Percentiles rank a stretch among this genome's conserved stretches.
Conservation (phyloP, 306 rosid genomes). For the Trifolium repens region DNA sequence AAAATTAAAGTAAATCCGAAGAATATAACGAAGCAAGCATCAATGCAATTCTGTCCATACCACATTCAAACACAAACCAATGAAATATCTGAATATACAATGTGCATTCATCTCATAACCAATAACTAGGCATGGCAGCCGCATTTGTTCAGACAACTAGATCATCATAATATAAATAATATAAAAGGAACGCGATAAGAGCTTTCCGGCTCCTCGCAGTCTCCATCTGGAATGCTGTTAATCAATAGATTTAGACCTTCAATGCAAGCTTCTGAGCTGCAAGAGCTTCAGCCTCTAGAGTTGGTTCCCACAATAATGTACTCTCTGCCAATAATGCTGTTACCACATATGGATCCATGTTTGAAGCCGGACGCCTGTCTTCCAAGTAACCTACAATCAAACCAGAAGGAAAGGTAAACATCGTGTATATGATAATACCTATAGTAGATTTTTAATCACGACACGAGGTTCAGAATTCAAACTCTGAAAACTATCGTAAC, state of each 20-base stretch:
- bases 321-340: conserved; percentile 83
- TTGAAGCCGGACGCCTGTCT: conserved; percentile 98
- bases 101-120: conserved; percentile 45
- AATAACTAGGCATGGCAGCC: conserved; percentile 45
- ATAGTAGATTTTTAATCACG: neutral
- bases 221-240: conserved; percentile 39
- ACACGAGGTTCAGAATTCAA: neutral
- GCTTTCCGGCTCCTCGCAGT: conserved; percentile 30
- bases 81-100: conserved; percentile 44
- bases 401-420: conserved; percentile 3
- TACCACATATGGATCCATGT: conserved; percentile 98
- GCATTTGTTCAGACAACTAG: conserved; percentile 55
- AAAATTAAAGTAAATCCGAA: neutral
- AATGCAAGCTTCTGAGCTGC: conserved; percentile 90
- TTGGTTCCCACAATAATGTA: conserved; percentile 88
- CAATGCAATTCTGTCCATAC: conserved; percentile 39
- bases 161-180: conserved; percentile 52
- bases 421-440: neutral
- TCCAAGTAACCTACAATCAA: conserved; percentile 86
- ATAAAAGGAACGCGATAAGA: conserved; percentile 45
- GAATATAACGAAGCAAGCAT: conserved; percentile 37
- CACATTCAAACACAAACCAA: conserved; percentile 44
- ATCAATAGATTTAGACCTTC: conserved; percentile 62
- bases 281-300: conserved; percentile 96
- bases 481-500: neutral